Conservation (phyloP, 164 flowering plant genomes). For the Stephania yunnanensis region DNA sequence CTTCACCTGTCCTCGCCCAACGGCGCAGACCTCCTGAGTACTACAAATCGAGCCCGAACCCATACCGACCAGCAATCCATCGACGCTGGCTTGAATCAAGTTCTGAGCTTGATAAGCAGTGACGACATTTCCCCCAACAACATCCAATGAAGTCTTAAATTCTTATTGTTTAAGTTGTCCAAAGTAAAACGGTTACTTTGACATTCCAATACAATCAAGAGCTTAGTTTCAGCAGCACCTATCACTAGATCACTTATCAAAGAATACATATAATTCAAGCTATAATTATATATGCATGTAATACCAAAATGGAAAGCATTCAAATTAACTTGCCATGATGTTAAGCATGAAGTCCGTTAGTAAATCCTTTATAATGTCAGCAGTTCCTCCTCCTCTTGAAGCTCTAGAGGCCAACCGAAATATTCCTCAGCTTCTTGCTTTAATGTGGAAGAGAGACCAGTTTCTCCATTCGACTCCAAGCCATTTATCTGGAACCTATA, state of each 20-base stretch:
- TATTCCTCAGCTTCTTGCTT: slow-evolving; percentile 46
- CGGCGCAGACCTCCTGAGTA: no score
- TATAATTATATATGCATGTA: background rate
- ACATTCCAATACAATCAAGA: background rate
- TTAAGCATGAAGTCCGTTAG: background rate
- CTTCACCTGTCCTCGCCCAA: no score
- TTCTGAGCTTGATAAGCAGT: no score
- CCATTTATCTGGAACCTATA: slow-evolving; percentile 51
- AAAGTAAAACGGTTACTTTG: no score
- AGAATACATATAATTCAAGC: background rate
- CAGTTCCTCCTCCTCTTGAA: slow-evolving; percentile 31
- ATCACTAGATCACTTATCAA: background rate
- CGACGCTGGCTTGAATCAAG: no score
- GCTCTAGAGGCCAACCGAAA: slow-evolving; percentile 44
- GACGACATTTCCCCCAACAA: no score
- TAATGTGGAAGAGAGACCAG: slow-evolving; percentile 26
- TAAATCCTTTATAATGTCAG: background rate
- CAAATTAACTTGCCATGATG: background rate
- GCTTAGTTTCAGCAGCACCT: background rate
- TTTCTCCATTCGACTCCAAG: slow-evolving; percentile 48
- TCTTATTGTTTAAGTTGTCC: no score
- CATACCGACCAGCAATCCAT: no score
- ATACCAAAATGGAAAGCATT: background rate
- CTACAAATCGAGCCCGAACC: no score
- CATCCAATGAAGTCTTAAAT: no score